These are phyloP conservation scores for Scytalidium lignicola DNA, from an alignment of 2,329 filamentous ascomycete genomes.

Conservation along the genomic window DNA sequence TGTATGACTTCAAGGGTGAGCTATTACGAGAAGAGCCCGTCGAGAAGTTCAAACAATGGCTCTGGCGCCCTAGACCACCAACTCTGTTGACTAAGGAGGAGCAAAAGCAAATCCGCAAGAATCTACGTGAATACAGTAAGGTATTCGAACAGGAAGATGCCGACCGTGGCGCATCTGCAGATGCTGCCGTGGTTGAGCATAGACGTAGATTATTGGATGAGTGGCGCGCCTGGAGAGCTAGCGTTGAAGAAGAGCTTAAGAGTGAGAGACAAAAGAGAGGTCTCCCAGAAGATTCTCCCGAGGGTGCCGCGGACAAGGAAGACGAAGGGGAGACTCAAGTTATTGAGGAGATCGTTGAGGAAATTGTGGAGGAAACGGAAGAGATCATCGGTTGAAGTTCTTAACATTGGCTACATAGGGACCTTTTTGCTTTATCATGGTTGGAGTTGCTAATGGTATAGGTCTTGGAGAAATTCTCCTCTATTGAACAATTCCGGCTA, in stretches of 20 bases:
- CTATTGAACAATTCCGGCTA: neutral
- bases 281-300: conserved; percentile 59
- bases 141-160: conserved; percentile 93
- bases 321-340: conserved; percentile 67
- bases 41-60: conserved; percentile 96
- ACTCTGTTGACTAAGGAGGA: conserved; percentile 95
- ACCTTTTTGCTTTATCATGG: conserved; percentile 1
- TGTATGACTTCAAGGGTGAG: conserved; percentile 94
- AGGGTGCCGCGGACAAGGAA: conserved; percentile 53
- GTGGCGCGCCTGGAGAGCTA: conserved; percentile 80
- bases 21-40: conserved; percentile 84
- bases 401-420: conserved; percentile 8
- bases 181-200: conserved; percentile 87
- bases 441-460: neutral
- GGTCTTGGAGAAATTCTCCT: neutral
- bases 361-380: conserved; percentile 80
- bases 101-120: conserved; percentile 97
- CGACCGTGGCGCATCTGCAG: conserved; percentile 87
- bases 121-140: conserved; percentile 92
- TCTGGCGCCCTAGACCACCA: conserved; percentile 86
- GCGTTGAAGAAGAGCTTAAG: conserved; percentile 63
- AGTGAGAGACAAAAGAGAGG: conserved; percentile 67
- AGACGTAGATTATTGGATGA: conserved; percentile 78
- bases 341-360: conserved; percentile 83
- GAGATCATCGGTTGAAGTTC: conserved; percentile 49